phyloP scores from a whole-genome alignment of 2,329 filamentous ascomycete species.

The Monilinia fructigena region DNA sequence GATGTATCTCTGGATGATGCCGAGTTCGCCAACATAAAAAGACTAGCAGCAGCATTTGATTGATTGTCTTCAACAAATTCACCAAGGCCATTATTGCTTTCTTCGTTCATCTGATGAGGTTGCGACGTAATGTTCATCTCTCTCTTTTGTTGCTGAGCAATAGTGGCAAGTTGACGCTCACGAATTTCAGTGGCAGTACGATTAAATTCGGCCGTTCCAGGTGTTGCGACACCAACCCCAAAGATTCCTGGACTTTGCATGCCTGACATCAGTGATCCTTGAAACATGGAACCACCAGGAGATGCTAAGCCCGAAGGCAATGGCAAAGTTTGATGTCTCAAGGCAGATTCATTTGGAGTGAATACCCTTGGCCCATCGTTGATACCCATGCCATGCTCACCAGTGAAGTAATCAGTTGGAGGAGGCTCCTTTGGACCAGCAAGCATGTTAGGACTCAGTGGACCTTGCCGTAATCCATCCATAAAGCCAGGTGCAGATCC shows the following conservation, averaged over 20 bases:
- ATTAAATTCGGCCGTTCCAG: constrained; percentile 90
- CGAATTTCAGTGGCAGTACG: constrained; percentile 63
- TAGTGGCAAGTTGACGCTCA: constrained; percentile 54
- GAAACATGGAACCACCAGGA: constrained; percentile 62
- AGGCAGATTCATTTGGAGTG: constrained; percentile 94
- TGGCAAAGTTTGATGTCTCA: constrained; percentile 52
- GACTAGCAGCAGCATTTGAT: constrained; percentile 81
- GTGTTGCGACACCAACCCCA: constrained; percentile 74
- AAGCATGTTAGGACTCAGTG: constrained; percentile 95
- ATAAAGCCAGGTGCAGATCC: constrained; percentile 82
- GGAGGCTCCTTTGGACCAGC: constrained; percentile 63
- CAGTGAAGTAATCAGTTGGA: constrained; percentile 78
- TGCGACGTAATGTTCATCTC: constrained; percentile 50
- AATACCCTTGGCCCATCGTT: constrained; percentile 54
- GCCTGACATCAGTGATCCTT: background rate
- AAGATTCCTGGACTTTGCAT: constrained; percentile 78
- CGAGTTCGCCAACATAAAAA: constrained; percentile 79
- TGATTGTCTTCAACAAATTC: constrained; percentile 77
- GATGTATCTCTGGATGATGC: constrained; percentile 59
- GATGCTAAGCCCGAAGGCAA: constrained; percentile 40
- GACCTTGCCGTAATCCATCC: constrained; percentile 84
- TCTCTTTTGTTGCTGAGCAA: constrained; percentile 63
- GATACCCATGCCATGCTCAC: constrained; percentile 57
- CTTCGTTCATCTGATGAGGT: constrained; percentile 47
- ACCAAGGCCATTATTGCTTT: constrained; percentile 43